Conservation (phyloP, 78 protist species). For the Dictyostelium capitatum region DNA sequence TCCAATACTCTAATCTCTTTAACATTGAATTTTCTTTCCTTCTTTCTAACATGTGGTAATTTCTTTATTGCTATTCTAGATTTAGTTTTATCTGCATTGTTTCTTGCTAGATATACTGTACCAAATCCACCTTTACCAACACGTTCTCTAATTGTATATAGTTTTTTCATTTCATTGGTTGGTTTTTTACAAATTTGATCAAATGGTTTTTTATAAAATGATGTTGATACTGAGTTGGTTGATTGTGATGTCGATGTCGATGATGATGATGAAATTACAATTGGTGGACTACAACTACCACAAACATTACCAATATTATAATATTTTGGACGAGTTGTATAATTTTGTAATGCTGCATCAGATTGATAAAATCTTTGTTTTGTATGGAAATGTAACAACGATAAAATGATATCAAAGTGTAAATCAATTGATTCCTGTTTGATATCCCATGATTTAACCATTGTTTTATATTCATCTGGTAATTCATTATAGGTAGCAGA, state of each 20-base stretch:
- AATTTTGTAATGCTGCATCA: not conserved
- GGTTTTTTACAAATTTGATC: constrained; percentile 35
- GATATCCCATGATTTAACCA: constrained; percentile 62
- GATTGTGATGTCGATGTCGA: not conserved
- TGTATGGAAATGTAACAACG: constrained; percentile 62
- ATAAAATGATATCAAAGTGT: constrained; percentile 40
- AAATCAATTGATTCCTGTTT: constrained; percentile 23
- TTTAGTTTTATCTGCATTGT: not conserved
- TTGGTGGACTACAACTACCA: not conserved
- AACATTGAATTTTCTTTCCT: constrained; percentile 49
- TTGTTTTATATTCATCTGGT: constrained; percentile 52
- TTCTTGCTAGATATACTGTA: constrained; percentile 39
- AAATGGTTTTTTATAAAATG: constrained; percentile 33
- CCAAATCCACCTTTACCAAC: constrained; percentile 86
- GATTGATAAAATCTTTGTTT: constrained; percentile 26
- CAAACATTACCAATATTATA: not conserved
- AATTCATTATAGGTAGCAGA: not conserved
- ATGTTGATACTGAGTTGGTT: not conserved
- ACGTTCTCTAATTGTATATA: constrained; percentile 7
- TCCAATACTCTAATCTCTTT: constrained; percentile 61
- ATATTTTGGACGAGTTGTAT: not conserved
- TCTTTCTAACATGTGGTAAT: constrained; percentile 30
- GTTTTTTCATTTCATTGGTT: constrained; percentile 26
- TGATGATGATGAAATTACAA: not conserved
- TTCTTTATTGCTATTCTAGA: constrained; percentile 54